Evolutionary conservation across 192 early-diverging fungal genomes (phyloP).

Genomic region (Kickxella alabastrina): DNA sequence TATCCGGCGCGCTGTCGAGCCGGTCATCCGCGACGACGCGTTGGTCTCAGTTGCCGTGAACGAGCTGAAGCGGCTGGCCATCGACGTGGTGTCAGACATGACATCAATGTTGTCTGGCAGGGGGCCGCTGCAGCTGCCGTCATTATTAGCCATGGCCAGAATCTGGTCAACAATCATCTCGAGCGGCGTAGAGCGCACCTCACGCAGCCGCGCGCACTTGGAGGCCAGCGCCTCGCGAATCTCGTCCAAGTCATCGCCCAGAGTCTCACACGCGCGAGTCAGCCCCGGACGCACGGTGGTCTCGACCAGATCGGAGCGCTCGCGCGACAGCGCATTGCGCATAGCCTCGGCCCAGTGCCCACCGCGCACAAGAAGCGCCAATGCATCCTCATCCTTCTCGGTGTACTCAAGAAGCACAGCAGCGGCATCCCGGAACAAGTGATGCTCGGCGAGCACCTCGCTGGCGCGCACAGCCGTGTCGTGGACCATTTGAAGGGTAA

Average conservation of each 20-base stretch:
- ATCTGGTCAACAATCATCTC: slow-evolving; percentile 7
- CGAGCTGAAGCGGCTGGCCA: slow-evolving; percentile 83
- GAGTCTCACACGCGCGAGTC: slow-evolving; percentile 29
- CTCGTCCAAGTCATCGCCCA: slow-evolving; percentile 44
- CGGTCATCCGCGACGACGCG: slow-evolving; percentile 63
- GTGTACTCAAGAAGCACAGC: slow-evolving; percentile 67
- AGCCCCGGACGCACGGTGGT: slow-evolving; percentile 69
- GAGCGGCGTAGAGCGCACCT: slow-evolving; percentile 32
- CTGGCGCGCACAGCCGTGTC: slow-evolving; percentile 31
- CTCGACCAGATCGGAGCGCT: slow-evolving; percentile 69
- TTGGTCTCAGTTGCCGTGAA: slow-evolving; percentile 66
- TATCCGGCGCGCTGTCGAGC: slow-evolving; percentile 39
- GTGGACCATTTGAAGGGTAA: slow-evolving; percentile 11
- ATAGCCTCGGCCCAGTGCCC: slow-evolving; percentile 73
- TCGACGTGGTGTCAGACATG: slow-evolving; percentile 92
- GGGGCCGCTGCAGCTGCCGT: slow-evolving; percentile 44
- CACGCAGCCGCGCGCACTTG: slow-evolving; percentile 22
- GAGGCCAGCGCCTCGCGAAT: slow-evolving; percentile 21
- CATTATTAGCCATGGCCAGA: neutral
- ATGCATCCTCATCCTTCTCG: slow-evolving; percentile 64
- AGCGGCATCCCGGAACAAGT: slow-evolving; percentile 66
- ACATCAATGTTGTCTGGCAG: slow-evolving; percentile 84
- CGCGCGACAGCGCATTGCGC: slow-evolving; percentile 57
- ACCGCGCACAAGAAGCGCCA: slow-evolving; percentile 67
- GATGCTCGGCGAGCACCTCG: slow-evolving; percentile 54